Evolutionary conservation across 2,329 filamentous ascomycete species (phyloP).

Genomic region (Paecilomyces fulvus): DNA sequence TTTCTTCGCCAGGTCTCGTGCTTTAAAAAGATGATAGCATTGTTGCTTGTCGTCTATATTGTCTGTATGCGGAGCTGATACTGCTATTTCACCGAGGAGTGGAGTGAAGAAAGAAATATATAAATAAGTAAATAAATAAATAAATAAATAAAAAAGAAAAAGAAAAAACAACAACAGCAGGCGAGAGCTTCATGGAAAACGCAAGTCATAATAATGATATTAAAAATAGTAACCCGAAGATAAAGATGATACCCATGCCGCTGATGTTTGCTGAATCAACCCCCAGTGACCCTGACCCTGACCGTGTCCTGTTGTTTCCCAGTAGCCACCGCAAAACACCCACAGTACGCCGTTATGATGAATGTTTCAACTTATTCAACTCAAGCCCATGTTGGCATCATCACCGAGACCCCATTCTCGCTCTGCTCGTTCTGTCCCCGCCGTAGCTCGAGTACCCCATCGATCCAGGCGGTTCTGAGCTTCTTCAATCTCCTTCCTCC

Average conservation of each 20-base stretch:
- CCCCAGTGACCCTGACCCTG: background rate
- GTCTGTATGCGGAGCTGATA: too few species aligned
- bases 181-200: background rate
- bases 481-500: slow-evolving; percentile 30
- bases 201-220: background rate
- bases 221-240: background rate
- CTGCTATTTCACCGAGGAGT: too few species aligned
- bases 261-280: background rate
- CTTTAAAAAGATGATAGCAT: too few species aligned
- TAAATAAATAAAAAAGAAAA: too few species aligned
- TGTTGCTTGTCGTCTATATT: too few species aligned
- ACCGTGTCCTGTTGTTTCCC: background rate
- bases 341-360: slow-evolving; percentile 12
- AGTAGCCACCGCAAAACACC: background rate
- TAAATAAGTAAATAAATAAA: too few species aligned
- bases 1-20: too few species aligned
- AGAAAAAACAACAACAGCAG: too few species aligned
- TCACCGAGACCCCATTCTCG: slow-evolving; percentile 70
- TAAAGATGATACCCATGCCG: background rate
- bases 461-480: slow-evolving; percentile 43
- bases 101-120: background rate
- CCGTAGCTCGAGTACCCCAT: slow-evolving; percentile 47
- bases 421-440: slow-evolving; percentile 42
- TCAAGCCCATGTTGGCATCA: slow-evolving; percentile 74
- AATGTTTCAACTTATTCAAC: slow-evolving; percentile 47